These are phyloP conservation scores for Gymnopus androsaceus DNA, from an alignment of 1,284 basidiomycete genomes.

Conservation along the genomic window DNA sequence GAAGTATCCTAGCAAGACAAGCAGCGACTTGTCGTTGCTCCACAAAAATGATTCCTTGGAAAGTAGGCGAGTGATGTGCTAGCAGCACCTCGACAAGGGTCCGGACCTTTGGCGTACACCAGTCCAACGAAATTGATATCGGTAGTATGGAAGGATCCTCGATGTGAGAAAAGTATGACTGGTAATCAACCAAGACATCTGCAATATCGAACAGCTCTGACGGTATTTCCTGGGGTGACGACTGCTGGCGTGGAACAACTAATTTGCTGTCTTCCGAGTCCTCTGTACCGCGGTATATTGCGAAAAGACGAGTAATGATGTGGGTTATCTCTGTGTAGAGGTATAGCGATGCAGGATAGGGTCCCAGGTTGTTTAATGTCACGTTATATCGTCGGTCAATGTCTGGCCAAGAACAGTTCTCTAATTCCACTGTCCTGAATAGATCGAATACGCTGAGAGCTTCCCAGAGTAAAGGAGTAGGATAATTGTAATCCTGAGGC, in stretches of 20 bases:
- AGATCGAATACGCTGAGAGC: conserved; percentile 50
- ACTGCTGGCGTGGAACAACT: background rate
- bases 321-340: conserved; percentile 60
- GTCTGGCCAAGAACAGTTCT: conserved; percentile 52
- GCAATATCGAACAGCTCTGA: conserved; percentile 38
- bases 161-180: conserved; percentile 42
- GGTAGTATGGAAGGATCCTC: conserved; percentile 35
- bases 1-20: conserved; percentile 66
- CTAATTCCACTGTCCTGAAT: conserved; percentile 38
- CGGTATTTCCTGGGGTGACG: conserved; percentile 8
- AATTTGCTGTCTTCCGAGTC: background rate
- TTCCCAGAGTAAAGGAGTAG: conserved; percentile 55
- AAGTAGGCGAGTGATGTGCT: conserved; percentile 52
- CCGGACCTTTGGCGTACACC: conserved; percentile 74
- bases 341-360: conserved; percentile 51
- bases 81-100: conserved; percentile 61
- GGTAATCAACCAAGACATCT: conserved; percentile 53
- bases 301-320: conserved; percentile 39
- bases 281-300: background rate
- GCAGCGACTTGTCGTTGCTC: conserved; percentile 78
- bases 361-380: conserved; percentile 49
- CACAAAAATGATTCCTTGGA: conserved; percentile 84
- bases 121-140: conserved; percentile 47
- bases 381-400: conserved; percentile 60
- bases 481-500: conserved; percentile 54